Evolutionary conservation across 116 monocot genomes (phyloP).

Genomic region (Phalaenopsis hybrid): DNA sequence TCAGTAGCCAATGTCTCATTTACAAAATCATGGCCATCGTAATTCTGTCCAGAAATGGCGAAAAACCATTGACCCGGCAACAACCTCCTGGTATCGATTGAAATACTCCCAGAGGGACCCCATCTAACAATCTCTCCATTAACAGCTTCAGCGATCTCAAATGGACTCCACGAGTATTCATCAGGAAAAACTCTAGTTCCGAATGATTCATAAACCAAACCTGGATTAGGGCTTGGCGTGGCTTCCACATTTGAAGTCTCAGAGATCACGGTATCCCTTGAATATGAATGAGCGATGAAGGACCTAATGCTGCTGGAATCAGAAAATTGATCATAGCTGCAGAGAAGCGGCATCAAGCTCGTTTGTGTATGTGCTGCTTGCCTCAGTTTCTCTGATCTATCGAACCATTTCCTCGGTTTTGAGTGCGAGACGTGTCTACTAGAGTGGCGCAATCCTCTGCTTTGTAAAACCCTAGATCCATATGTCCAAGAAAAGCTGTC

Average conservation of each 20-base stretch:
- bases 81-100: conserved; percentile 19
- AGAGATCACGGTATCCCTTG: not conserved
- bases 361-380: not conserved
- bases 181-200: conserved; percentile 1
- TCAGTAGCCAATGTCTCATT: conserved; percentile 7
- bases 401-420: not conserved
- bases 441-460: not conserved
- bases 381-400: not conserved
- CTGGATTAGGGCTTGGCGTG: not conserved
- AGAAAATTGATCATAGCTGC: not conserved
- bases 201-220: not conserved
- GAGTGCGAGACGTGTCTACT: not conserved
- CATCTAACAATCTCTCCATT: conserved; percentile 19
- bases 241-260: not conserved
- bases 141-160: conserved; percentile 29
- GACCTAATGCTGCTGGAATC: conserved; percentile 1
- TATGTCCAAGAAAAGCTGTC: not conserved
- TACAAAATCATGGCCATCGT: conserved; percentile 27
- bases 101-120: conserved; percentile 26
- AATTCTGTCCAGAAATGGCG: conserved; percentile 19
- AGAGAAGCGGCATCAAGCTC: not conserved
- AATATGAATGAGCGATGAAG: not conserved
- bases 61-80: conserved; percentile 34
- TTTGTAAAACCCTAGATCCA: conserved; percentile 1
- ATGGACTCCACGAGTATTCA: conserved; percentile 17